Evolutionary conservation across 495 filamentous ascomycete species (phyloP), one percentile per base, ranked within the genome.

Genomic region (Xylaria intraflava): DNA sequence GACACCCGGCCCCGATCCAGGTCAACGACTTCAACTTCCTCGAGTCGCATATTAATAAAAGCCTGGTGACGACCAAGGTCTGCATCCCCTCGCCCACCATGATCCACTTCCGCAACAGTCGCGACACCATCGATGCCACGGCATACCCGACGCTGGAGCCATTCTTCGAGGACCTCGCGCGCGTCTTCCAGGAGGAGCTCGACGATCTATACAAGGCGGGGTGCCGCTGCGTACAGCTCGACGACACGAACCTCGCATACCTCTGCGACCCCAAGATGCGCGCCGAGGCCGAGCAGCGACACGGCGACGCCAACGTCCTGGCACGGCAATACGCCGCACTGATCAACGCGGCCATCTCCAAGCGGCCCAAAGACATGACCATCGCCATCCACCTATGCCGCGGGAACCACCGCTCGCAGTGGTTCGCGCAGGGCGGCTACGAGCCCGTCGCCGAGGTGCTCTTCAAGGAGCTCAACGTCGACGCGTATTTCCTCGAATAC

Each of bases 401-500:
- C 14, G 83, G 83, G 9, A 84, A 84, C 62, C 81, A 69, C 71
- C 62, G 75, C 60, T 62, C 80, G 69, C 68, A 75, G 30, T 75
- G 72, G 71, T 86, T 86, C 61, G 78, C 82, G 30, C 79, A 85
- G 65, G 83, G 83, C 46, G 82, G 81, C 9, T 86, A 86, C 62
- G 83, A 86, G 65, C 76, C 77, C 45, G 84, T 86, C 24, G 83
- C 83, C 6, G 77, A 80, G 70, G 79, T 79, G 59, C 66, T 86
- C 29, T 85, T 86, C 69, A 72, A 78, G 65, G 75, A 78, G 31
- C 74, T 85, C 44, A 75, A 85, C 55, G 82, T 85, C 22, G 76
- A 82, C 55, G 84, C 81, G 1, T 86, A 82, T 69, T 85, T 85
- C 64, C 77, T 86, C 54, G 83, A 86, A 69, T 86, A 80, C 60